Evolutionary conservation across 805 yeast genomes (phyloP).

Genomic region (Deakozyma indianensis): DNA sequence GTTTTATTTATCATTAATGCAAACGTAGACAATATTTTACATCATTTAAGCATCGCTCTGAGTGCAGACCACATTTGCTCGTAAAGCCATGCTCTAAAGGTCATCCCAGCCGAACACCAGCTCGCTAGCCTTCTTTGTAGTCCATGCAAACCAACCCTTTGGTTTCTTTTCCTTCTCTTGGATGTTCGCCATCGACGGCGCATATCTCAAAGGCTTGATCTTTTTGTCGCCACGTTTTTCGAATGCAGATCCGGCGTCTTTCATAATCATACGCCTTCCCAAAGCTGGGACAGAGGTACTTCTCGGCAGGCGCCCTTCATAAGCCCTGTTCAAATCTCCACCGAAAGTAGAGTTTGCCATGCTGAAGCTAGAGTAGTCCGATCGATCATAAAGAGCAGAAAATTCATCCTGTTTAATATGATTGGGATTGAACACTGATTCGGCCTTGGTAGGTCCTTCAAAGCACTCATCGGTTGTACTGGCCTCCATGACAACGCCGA

Average conservation of each 20-base stretch:
- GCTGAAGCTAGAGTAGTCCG: background rate
- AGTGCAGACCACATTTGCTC: too few relatives aligned
- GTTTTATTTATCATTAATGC: too few relatives aligned
- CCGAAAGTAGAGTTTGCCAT: background rate
- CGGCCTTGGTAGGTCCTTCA: background rate
- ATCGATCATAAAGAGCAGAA: background rate
- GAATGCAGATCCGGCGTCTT: background rate
- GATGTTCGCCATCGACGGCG: constrained; percentile 1
- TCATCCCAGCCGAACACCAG: constrained; percentile 1
- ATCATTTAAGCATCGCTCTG: too few relatives aligned
- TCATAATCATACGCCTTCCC: background rate
- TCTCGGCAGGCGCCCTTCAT: background rate
- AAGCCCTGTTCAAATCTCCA: background rate
- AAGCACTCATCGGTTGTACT: background rate
- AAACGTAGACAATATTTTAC: too few relatives aligned
- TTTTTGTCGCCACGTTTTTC: background rate
- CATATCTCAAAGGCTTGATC: background rate
- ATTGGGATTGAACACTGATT: background rate
- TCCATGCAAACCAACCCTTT: background rate
- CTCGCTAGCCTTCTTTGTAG: background rate
- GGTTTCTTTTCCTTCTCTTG: background rate
- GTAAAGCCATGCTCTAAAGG: too few relatives aligned
- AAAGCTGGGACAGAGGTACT: background rate
- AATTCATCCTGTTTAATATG: background rate
- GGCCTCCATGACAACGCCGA: background rate